Percentiles rank a stretch among this genome's conserved stretches.
phyloP scores from a whole-genome alignment of 495 filamentous ascomycete genomes.

The Neurospora tetraspora region DNA sequence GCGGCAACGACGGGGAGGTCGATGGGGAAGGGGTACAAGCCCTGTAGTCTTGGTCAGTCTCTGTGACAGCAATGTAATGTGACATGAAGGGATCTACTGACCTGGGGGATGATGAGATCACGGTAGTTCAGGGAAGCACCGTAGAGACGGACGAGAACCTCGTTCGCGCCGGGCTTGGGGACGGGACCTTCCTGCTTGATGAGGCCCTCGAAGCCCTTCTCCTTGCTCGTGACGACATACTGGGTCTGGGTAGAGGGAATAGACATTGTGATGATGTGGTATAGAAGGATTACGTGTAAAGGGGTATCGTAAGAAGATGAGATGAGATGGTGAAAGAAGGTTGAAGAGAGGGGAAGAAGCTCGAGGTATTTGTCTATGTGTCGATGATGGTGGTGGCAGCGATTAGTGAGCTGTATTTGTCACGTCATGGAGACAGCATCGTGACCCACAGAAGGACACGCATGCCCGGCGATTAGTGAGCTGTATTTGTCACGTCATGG shows the following conservation, averaged over 20 bases:
- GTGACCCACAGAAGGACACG: not conserved
- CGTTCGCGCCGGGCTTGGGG: slow-evolving; percentile 54
- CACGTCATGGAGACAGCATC: not conserved
- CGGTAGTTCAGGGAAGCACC: slow-evolving; percentile 77
- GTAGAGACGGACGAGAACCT: slow-evolving; percentile 67
- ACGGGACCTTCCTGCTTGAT: slow-evolving; percentile 39
- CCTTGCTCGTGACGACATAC: slow-evolving; percentile 49
- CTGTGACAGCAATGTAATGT: not conserved
- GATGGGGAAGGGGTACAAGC: slow-evolving; percentile 56
- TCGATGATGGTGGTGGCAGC: not conserved
- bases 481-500: not conserved
- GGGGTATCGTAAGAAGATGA: not conserved
- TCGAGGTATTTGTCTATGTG: not conserved
- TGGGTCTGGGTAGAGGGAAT: slow-evolving; percentile 48
- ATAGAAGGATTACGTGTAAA: not conserved
- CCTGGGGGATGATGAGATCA: slow-evolving; percentile 66
- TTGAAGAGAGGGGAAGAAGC: not conserved
- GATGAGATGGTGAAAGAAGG: not conserved
- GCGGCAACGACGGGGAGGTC: slow-evolving; percentile 50
- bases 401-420: not conserved
- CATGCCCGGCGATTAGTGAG: not conserved
- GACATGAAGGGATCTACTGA: slow-evolving; percentile 11
- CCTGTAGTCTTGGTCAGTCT: slow-evolving; percentile 27
- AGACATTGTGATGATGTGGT: slow-evolving; percentile 13
- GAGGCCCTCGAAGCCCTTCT: slow-evolving; percentile 52